Evolutionary conservation across 108 stramenopile genomes (phyloP), one percentile per base, ranked within the genome.

Genomic region (Thalassiosira profunda): DNA sequence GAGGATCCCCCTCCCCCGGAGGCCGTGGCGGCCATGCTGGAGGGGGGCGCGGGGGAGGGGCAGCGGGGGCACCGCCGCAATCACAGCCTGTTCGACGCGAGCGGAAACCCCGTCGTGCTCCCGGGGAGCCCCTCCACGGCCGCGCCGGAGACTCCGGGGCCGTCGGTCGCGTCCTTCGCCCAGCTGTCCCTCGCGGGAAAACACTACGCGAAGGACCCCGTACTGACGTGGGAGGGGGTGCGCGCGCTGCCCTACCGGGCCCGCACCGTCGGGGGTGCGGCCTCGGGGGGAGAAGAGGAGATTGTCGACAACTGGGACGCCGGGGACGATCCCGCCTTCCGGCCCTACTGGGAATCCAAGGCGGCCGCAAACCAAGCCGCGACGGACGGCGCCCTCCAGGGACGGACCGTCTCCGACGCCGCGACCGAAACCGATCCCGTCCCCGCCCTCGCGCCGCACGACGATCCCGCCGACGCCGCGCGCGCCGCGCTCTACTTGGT

Each of bases 401-500:
- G 24, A 23, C 72, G 47, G 37, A 52, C 24, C 6, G 62, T 55
- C 21, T 30, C 20, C 47, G 26, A 2, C 36, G n/a, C 26, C 20
- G 65, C 47, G 6, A 63, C 60, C 21, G 76, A 79, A 51, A 77
- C 81, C 23, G 78, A 80, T 40, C 66, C 71, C 43, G 66, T 54
- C 37, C 60, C 70, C 31, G 61, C 67, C 47, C 36, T 58, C 23
- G 54, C 69, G 10, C 37, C n/a, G n/a, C 77, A 83, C 23, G 78
- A 80, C 36, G 69, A 75, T 48, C 72, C 59, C 37, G 62, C 70
- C 31, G 61, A 72, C 47, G 41, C 62, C 23, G 54, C 69, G 10
- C 37, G 58, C 14, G 82, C 88, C 48, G 78, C 85, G 37, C 90
- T 96, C 30, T 85, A 82, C 45, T 89, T 99, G 62, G 89, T 97